Conservation (phyloP, 2,329 filamentous ascomycete species). For the Aspergillus sclerotialis region DNA sequence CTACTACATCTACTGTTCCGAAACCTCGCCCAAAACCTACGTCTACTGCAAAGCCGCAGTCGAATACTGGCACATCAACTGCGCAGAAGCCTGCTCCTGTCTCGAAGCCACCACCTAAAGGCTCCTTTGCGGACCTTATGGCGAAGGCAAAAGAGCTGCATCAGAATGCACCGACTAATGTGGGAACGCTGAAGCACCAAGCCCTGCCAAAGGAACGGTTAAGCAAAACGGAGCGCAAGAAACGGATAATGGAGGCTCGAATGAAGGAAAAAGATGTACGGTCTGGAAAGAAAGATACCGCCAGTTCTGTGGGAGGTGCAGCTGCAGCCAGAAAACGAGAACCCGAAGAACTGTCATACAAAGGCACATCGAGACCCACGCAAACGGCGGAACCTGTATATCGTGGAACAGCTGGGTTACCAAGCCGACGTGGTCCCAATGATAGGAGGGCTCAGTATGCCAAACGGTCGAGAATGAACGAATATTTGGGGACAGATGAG, state of each 20-base stretch:
- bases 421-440: constrained; percentile 17
- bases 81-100: constrained; percentile 12
- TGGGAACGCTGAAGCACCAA: constrained; percentile 53
- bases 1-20: constrained; percentile 9
- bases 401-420: constrained; percentile 36
- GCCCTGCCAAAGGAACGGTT: constrained; percentile 47
- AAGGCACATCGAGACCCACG: constrained; percentile 30
- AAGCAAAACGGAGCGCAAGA: constrained; percentile 49
- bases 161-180: constrained; percentile 36
- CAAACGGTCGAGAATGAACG: constrained; percentile 27
- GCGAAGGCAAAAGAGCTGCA: constrained; percentile 50
- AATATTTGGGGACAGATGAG: constrained; percentile 42
- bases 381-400: constrained; percentile 24
- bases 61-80: constrained; percentile 11
- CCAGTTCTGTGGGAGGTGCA: constrained; percentile 7
- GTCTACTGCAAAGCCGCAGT: constrained; percentile 13
- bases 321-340: constrained; percentile 24
- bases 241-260: constrained; percentile 33
- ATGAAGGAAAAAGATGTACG: constrained; percentile 32
- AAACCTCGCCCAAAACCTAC: constrained; percentile 13
- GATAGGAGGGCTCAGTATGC: constrained; percentile 16
- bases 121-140: constrained; percentile 55
- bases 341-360: constrained; percentile 27
- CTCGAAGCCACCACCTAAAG: constrained; percentile 46
- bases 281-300: constrained; percentile 19